Evolutionary conservation across 257 asterid species (phyloP), one percentile per base, ranked within the genome.

Genomic region (Schizonepeta tenuifolia): DNA sequence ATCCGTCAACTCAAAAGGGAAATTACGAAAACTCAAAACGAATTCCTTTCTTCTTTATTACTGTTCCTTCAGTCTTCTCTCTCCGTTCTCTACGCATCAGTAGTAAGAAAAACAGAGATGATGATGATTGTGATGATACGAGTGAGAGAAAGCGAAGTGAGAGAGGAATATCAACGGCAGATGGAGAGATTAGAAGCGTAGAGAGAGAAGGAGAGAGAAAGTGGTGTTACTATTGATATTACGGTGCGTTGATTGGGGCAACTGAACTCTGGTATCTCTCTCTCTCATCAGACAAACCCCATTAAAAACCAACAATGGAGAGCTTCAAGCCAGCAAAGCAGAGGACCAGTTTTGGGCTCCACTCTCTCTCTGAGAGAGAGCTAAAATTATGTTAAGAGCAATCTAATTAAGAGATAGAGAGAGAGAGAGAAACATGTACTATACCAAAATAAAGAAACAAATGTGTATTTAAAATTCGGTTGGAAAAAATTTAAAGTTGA

Each of bases 311-410:
- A 86, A 85, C 89, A 81, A 82, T 66, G 82, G 82, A 76, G 86
- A 90, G 90, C 96, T 93, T 80, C 65, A 80, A 83, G 83, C 91
- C 95, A 90, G 93, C 96, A 71, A 81, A 81, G 90, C 90, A 81
- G 76, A 72, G 88, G 89, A 81, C 91, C 89, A 86, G 78, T 47
- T 61, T 64, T 65, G 94, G 98, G 93, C 82, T 77, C 95, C 93
- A 85, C 85, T n/a, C 68, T 65, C 67, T n/a, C 63, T 65, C 63
- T 9, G 82, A 76, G 20, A 72, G 46, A 71, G 26, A 14, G 13
- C 44, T 43, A 10, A 58, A 59, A 41, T 9, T 11, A 53, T 35
- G 56, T 51, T 15, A 14, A 55, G 71, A 72, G 74, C 60, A 80
- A 77, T 79, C 67, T 74, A 79, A 6, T 33, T 33, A 33, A 24